Evolutionary conservation across 2,329 filamentous ascomycete species (phyloP), one percentile per base, ranked within the genome.

Genomic region (Clonostachys sp.): DNA sequence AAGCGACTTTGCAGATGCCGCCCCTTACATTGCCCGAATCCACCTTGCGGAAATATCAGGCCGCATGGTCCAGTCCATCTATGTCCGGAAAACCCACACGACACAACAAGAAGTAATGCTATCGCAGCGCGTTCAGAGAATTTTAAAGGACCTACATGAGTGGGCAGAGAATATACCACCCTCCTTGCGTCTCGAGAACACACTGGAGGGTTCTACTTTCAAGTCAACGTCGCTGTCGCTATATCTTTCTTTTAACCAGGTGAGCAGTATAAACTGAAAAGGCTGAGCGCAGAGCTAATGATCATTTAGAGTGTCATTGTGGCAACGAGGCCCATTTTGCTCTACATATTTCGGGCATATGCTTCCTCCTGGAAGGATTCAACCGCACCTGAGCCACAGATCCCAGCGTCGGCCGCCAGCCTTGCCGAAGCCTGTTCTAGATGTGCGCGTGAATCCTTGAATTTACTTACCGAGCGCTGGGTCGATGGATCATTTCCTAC

Each of bases 11-110:
- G 55, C 51, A 2, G 63, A 67, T 16, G 54, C 58, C 2, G 57
- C 56, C 2, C 65, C 64, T 39, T 52, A 59, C 17, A 52, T 58
- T n/a, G 68, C 68, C 2, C 66, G 62, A 5, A 60, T 73, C 7
- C 61, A 64, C 1, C 59, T 77, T 1, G 69, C 71, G 0, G 56
- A 61, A 2, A 56, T 67, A 0, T 50, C 60, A 1, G 55, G 58
- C 0, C 50, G 55, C 1, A 58, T 64, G 0, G 58, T 61, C 2
- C 55, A 58, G 3, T 65, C 61, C 1, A 62, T 69, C 6, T 68
- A 67, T 20, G 60, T 57, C 1, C 51, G 63, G 14, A 59, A 51
- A 6, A 50, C 58, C 0, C 24, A 30, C 24, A 30, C 24, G 24
- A 30, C 24, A 30, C 34, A 34, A 13, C 13, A 35, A 6, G 30